Base-by-base conservation (phyloP, 2,329 filamentous ascomycete genomes). In the Colletotrichum viniferum region DNA sequence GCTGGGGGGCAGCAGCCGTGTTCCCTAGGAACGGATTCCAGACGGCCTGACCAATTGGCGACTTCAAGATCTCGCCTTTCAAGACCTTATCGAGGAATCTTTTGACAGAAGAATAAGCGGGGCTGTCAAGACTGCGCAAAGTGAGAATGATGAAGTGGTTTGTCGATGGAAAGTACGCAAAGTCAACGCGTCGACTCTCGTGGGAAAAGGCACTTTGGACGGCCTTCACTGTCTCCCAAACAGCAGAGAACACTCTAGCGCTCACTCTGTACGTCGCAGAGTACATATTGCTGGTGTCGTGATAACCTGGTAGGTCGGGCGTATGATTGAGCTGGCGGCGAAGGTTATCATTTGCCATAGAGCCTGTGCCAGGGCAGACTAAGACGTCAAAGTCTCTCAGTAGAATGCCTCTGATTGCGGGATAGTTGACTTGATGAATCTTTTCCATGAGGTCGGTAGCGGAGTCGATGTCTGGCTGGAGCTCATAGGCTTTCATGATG, bases 211-310 rank as follows among this genome's bases (percentile, higher is more conserved):
- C 72, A 3, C 69, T 63, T 26, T 78, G 78, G 1, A 82, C 76
- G 3, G 76, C 28, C 7, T 81, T 78, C 7, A 88, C 79, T 18
- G 34, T 38, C 34, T 38, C 34, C 34, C 34, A 38, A 38, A 85
- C 76, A 8, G 81, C 83, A 3, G 77, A 62, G 70, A 84, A 86
- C 6, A 88, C 80, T 2, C 76, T 75, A 3, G 69, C 78, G 2
- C 78, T 76, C 18, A 88, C 79, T 64, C 85, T 86, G 73, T 87
- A 83, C 61, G 83, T 84, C 14, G 82, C 83, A 1, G 83, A 82
- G 18, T 82, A 80, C 3, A 87, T 77, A 7, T 84, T 77, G n/a
- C 80, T 79, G 2, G 86, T 79, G 4, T 83, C 85, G 3, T 16
- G 34, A 38, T 38, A 38, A 16, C 34, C 14, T 16, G 34, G 14